phyloP scores from a whole-genome alignment of 345 rosid species.

The Firmiana major region DNA sequence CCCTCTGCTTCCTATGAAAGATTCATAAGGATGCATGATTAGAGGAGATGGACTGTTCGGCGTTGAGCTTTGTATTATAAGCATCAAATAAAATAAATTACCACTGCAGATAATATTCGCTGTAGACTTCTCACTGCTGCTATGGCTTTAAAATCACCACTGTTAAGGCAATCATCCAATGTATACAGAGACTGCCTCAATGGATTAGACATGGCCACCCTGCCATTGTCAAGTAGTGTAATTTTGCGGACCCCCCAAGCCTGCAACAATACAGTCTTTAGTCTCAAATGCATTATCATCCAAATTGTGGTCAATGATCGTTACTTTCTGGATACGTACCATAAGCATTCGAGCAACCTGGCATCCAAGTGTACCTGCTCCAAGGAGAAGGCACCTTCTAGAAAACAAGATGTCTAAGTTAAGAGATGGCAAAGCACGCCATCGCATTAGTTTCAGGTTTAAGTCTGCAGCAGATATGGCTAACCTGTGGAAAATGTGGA shows the following conservation, averaged over 20 bases:
- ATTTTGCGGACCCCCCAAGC: slow-evolving; percentile 93
- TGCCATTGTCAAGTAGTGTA: slow-evolving; percentile 82
- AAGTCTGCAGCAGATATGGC: slow-evolving; percentile 90
- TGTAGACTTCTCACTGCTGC: slow-evolving; percentile 87
- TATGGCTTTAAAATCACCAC: slow-evolving; percentile 76
- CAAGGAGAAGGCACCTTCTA: slow-evolving; percentile 87
- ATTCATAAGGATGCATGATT: not conserved
- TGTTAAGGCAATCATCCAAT: slow-evolving; percentile 73
- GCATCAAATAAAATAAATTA: slow-evolving; percentile 28
- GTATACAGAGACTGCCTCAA: slow-evolving; percentile 95
- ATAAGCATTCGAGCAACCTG: slow-evolving; percentile 93
- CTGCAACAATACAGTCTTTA: slow-evolving; percentile 36
- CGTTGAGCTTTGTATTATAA: not conserved
- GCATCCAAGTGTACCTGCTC: slow-evolving; percentile 97
- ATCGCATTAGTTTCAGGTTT: slow-evolving; percentile 90
- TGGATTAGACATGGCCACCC: slow-evolving; percentile 95
- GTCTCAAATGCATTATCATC: slow-evolving; percentile 15
- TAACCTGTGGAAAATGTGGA: slow-evolving; percentile 41
- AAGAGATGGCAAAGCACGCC: slow-evolving; percentile 94
- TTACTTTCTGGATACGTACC: slow-evolving; percentile 42
- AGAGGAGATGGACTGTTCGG: not conserved
- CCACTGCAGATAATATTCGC: slow-evolving; percentile 84
- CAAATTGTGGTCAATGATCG: not conserved
- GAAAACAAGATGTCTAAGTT: slow-evolving; percentile 61
- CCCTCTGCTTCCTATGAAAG: slow-evolving; percentile 65